A percentile compares a stretch with the other conserved stretches of the same genome.
Evolutionary conservation across 345 rosid genomes (phyloP).

Genomic region (Eucalyptus dawsonii): DNA sequence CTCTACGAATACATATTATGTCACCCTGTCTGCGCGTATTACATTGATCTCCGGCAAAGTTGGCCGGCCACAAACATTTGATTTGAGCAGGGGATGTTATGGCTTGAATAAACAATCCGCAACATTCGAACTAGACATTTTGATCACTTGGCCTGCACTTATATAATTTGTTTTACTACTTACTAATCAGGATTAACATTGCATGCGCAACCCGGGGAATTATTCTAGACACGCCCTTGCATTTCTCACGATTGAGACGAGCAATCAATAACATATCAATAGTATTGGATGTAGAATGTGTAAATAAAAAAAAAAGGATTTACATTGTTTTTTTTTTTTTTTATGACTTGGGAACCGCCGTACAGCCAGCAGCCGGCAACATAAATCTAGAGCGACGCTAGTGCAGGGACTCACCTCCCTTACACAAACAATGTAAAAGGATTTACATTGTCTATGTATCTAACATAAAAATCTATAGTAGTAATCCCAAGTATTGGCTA

Average conservation of each 20-base stretch:
- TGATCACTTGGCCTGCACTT: neutral
- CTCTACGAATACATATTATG: neutral
- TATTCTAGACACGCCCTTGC: neutral
- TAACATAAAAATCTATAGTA: neutral
- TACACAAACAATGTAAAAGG: neutral
- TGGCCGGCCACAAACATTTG: neutral
- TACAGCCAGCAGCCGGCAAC: too few relatives aligned
- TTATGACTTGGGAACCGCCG: accelerated
- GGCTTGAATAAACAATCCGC: neutral
- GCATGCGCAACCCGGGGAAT: neutral
- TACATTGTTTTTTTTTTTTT: too few relatives aligned
- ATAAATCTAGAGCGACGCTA: accelerated
- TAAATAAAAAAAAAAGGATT: neutral
- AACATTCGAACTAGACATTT: neutral
- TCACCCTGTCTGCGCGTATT: neutral
- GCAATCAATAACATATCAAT: neutral
- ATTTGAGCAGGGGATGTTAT: neutral
- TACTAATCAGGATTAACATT: neutral
- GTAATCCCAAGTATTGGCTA: neutral
- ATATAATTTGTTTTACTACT: neutral
- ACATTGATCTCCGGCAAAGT: neutral
- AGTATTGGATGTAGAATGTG: neutral
- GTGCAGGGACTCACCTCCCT: too few relatives aligned
- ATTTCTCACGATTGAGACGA: too few relatives aligned
- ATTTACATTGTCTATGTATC: neutral